Evolutionary conservation across 345 rosid genomes (phyloP).

Genomic region (Limnanthes douglasii): DNA sequence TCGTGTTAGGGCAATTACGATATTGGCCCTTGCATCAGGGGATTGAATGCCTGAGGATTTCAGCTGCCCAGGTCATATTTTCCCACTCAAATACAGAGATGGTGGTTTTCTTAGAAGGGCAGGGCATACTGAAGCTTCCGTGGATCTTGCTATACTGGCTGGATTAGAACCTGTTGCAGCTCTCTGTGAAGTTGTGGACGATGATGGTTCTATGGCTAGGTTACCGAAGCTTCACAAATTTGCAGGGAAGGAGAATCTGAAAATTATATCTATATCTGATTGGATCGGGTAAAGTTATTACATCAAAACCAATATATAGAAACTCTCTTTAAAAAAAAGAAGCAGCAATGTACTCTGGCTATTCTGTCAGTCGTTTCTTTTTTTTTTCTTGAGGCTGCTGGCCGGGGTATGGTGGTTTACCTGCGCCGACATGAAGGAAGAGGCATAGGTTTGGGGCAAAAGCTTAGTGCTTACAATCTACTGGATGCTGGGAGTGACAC

Average conservation of each 20-base stretch:
- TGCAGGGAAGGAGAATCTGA: constrained; percentile 45
- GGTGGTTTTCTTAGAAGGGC: constrained; percentile 90
- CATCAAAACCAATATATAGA: too few species aligned
- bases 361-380: too few species aligned
- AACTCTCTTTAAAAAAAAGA: too few species aligned
- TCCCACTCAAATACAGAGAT: constrained; percentile 67
- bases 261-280: constrained; percentile 63
- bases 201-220: constrained; percentile 92
- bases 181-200: constrained; percentile 72
- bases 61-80: constrained; percentile 82
- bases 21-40: constrained; percentile 55
- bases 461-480: constrained; percentile 76
- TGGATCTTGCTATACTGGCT: constrained; percentile 75
- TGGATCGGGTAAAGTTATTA: constrained; percentile 71
- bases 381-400: constrained; percentile 48
- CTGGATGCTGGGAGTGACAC: constrained; percentile 84
- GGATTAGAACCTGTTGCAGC: constrained; percentile 69
- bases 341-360: too few species aligned
- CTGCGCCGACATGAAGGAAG: constrained; percentile 89
- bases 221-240: constrained; percentile 61
- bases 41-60: constrained; percentile 78
- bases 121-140: constrained; percentile 92
- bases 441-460: constrained; percentile 85
- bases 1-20: constrained; percentile 66
- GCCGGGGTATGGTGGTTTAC: constrained; percentile 65